Evolutionary conservation across 495 filamentous ascomycete species (phyloP).

Genomic region (Podospora pseudopauciseta): DNA sequence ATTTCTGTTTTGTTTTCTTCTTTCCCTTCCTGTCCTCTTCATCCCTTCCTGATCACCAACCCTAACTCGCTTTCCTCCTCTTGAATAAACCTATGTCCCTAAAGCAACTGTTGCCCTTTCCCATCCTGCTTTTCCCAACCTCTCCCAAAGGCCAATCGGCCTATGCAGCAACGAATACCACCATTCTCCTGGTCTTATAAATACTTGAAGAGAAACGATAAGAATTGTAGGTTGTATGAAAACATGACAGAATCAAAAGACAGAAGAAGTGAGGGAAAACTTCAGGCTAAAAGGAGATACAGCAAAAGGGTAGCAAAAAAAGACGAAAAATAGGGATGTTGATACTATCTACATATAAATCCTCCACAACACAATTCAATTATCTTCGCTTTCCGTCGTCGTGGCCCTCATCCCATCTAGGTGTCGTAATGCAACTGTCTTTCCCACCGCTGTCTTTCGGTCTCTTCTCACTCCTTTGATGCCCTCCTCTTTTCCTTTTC

Average conservation of each 20-base stretch:
- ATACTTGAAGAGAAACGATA: too few species aligned
- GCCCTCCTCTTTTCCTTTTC: neutral
- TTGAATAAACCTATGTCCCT: too few species aligned
- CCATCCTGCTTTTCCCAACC: neutral
- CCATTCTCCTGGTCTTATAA: neutral
- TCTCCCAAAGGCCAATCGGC: neutral
- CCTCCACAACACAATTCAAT: neutral
- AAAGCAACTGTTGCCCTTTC: neutral
- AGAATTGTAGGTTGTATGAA: too few species aligned
- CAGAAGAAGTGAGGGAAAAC: too few species aligned
- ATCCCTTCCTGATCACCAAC: too few species aligned
- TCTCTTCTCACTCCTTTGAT: neutral
- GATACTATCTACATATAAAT: neutral
- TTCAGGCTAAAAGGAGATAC: neutral
- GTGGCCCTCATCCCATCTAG: neutral
- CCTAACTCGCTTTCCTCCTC: too few species aligned
- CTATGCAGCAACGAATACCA: neutral
- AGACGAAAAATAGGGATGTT: neutral
- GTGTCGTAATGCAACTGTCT: too few species aligned
- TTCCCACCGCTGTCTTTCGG: neutral
- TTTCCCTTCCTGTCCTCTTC: too few species aligned
- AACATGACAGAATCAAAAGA: too few species aligned
- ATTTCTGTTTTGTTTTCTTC: too few species aligned
- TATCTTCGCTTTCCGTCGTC: neutral
- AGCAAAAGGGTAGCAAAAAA: neutral